Base-by-base conservation (phyloP, 2,329 filamentous ascomycete species). In the Endocalyx cinctus region DNA sequence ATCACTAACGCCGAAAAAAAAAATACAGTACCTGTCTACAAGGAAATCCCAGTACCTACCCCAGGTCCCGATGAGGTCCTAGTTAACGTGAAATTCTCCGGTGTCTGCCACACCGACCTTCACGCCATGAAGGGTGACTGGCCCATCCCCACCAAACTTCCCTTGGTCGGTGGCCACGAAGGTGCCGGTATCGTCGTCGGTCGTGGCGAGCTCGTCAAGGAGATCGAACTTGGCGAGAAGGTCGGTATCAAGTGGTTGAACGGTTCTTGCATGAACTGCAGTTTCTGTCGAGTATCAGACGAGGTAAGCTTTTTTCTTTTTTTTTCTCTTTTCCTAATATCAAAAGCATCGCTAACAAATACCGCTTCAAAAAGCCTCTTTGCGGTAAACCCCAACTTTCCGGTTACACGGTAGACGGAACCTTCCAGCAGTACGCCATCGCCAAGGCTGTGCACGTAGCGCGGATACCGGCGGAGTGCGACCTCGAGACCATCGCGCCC, bases 201-300 rank as follows among this genome's bases (percentile, higher is more conserved):
- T 32, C 75, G 74, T 43, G 89, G 89, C 50, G 70, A 82, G 13
- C 74, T 94, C 22, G 87, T 92, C 45, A 66, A 73, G 4, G 86
- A 92, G 50, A 66, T 94, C 41, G 67, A 87, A 58, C 70, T 95
- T 51, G 89, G 89, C 49, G 87, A 94, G 55, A 70, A 87, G 52
- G 90, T 80, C 41, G 90, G 90, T 57, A 77, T 97, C 63, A 95
- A 87, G 70, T 96, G 88, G 88, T 72, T 96, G 55, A 92, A 95
- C 63, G 85, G 87, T 44, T 82, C 84, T 29, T 96, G 90, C 64
- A 70, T 94, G 42, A 62, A 72, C 45, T 97, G 89, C 68, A 73
- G 79, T 49, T 94, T 86, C 74, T 96, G 89, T 69, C 79, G 83
- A 56, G 73, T 79, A 48, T 62, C 77, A 29, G 84, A 94, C 49